Evolutionary conservation across 257 asterid species (phyloP).

Genomic region (Solanum chmielewskii): DNA sequence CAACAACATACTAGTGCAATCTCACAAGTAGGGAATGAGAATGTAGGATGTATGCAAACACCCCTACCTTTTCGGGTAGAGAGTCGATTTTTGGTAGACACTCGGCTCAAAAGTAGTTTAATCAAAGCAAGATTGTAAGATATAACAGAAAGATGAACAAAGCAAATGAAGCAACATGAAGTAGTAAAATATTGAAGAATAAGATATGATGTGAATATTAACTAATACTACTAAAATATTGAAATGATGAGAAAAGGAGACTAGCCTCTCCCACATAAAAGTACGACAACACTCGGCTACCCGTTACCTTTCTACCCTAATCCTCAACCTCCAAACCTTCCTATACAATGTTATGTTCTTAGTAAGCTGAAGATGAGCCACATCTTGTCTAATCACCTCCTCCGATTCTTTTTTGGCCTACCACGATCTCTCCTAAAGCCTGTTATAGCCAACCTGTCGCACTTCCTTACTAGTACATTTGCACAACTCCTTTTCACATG

Average conservation of each 20-base stretch:
- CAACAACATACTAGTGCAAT: neutral
- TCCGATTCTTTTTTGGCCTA: neutral
- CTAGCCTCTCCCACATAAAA: neutral
- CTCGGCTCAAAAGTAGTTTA: neutral
- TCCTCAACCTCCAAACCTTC: neutral
- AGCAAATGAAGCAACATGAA: neutral
- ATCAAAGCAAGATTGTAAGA: neutral
- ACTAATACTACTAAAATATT: neutral
- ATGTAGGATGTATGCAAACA: neutral
- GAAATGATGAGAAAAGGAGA: neutral
- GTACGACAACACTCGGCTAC: neutral
- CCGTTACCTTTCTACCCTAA: neutral
- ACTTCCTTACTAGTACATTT: neutral
- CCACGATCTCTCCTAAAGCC: neutral
- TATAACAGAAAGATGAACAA: neutral
- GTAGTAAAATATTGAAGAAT: neutral
- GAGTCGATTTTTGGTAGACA: neutral
- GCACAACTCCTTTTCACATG: neutral
- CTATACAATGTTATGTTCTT: neutral
- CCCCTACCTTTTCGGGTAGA: neutral
- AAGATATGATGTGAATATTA: neutral
- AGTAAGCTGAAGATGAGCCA: neutral
- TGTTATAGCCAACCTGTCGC: neutral
- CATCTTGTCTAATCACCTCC: neutral
- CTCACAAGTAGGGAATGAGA: neutral